Evolutionary conservation across 805 yeast species (phyloP).

Genomic region (Candida nonsorbophila): DNA sequence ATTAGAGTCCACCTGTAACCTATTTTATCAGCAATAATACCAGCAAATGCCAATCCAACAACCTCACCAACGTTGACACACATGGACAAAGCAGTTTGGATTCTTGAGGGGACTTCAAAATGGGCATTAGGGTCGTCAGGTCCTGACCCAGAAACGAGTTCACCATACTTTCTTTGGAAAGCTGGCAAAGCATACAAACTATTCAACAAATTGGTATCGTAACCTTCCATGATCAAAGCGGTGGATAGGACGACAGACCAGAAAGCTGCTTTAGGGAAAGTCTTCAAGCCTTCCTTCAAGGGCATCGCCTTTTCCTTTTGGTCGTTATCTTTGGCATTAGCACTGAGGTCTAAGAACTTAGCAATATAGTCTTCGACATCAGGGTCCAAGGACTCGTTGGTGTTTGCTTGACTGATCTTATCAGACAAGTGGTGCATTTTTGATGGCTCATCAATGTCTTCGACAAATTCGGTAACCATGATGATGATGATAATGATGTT

Average conservation of each 20-base stretch:
- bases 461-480: too few species aligned
- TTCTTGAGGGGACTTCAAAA: constrained; percentile 25
- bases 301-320: constrained; percentile 25
- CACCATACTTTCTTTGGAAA: constrained; percentile 24
- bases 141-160: too few species aligned
- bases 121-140: constrained; percentile 1
- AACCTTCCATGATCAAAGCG: constrained; percentile 33
- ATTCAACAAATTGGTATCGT: constrained; percentile 21
- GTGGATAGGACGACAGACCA: constrained; percentile 29
- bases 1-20: constrained; percentile 38
- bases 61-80: constrained; percentile 32
- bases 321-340: constrained; percentile 19
- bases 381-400: too few species aligned
- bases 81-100: constrained; percentile 31
- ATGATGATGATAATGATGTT: too few species aligned
- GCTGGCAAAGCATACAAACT: constrained; percentile 27
- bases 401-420: too few species aligned
- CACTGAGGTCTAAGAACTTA: constrained; percentile 28
- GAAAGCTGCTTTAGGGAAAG: constrained; percentile 28
- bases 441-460: too few species aligned
- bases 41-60: constrained; percentile 40
- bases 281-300: constrained; percentile 22
- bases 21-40: constrained; percentile 33
- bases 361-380: constrained; percentile 29
- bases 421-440: too few species aligned